Evolutionary conservation across 2,329 filamentous ascomycete genomes (phyloP).

Genomic region (Colletotrichum sp.): DNA sequence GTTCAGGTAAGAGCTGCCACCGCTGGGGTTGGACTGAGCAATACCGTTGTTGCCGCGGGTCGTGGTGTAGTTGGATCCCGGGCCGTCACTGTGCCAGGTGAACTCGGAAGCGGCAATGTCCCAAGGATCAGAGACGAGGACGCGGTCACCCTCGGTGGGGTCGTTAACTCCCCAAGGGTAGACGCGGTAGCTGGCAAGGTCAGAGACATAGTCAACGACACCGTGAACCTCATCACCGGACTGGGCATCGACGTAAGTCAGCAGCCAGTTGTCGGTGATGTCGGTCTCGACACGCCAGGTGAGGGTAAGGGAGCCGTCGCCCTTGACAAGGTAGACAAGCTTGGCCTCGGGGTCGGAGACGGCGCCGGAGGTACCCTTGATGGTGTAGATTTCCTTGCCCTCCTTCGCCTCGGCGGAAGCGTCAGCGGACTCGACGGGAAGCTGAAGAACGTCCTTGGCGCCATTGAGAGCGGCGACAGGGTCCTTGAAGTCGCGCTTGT

Average conservation of each 20-base stretch:
- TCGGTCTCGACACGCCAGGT: conserved; percentile 60
- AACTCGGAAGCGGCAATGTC: conserved; percentile 46
- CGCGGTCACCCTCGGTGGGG: conserved; percentile 47
- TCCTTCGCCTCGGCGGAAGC: conserved; percentile 30
- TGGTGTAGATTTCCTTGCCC: conserved; percentile 32
- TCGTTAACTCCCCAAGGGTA: conserved; percentile 58
- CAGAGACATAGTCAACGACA: conserved; percentile 54
- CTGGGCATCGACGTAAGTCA: conserved; percentile 54
- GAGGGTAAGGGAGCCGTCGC: conserved; percentile 45
- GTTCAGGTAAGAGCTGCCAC: conserved; percentile 28
- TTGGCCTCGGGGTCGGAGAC: conserved; percentile 52
- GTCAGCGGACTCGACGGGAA: conserved; percentile 30
- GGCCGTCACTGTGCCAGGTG: conserved; percentile 52
- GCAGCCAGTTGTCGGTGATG: conserved; percentile 53
- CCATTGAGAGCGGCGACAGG: conserved; percentile 48
- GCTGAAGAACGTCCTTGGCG: conserved; percentile 35
- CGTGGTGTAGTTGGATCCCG: conserved; percentile 46
- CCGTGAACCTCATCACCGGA: conserved; percentile 46
- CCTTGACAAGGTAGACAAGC: conserved; percentile 53
- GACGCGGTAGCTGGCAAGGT: conserved; percentile 54
- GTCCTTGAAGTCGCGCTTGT: conserved; percentile 44
- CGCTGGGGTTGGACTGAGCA: conserved; percentile 52
- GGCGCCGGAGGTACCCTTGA: conserved; percentile 50
- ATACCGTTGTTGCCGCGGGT: conserved; percentile 59
- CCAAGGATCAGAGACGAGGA: conserved; percentile 46